phyloP scores from a whole-genome alignment of 805 yeast genomes.

The Wickerhamiella cacticola region DNA sequence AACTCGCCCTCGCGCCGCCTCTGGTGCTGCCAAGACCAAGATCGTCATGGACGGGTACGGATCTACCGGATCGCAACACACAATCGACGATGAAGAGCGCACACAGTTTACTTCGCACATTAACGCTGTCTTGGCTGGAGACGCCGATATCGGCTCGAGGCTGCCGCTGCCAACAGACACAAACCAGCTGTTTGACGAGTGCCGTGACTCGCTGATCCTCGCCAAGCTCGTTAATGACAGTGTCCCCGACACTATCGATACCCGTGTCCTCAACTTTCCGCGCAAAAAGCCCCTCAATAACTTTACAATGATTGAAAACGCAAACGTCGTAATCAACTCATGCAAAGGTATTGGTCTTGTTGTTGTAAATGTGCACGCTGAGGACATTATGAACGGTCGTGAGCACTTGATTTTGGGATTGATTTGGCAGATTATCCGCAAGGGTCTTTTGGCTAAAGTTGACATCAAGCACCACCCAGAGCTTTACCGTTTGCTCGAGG shows the following conservation, averaged over 20 bases:
- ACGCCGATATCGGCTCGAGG: conserved; percentile 67
- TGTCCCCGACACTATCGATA: conserved; percentile 96
- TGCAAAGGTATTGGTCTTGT: conserved; percentile 99
- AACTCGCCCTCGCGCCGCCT: conserved; percentile 28
- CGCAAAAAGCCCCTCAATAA: conserved; percentile 76
- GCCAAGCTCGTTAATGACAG: conserved; percentile 93
- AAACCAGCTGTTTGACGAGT: conserved; percentile 92
- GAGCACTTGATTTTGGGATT: conserved; percentile 91
- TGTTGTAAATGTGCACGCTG: conserved; percentile 95
- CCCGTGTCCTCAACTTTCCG: conserved; percentile 88
- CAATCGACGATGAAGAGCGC: conserved; percentile 94
- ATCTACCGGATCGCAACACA: conserved; percentile 89
- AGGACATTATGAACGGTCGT: conserved; percentile 91
- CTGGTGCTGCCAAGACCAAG: conserved; percentile 29
- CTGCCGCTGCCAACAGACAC: conserved; percentile 88
- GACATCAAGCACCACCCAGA: conserved; percentile 96
- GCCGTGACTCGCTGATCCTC: conserved; percentile 85
- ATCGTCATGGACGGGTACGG: conserved; percentile 68
- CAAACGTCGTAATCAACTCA: conserved; percentile 93
- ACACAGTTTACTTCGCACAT: conserved; percentile 92
- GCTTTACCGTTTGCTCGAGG: conserved; percentile 83
- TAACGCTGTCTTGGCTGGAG: conserved; percentile 83
- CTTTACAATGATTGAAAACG: conserved; percentile 93
- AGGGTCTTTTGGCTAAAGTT: conserved; percentile 87
- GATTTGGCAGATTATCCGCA: conserved; percentile 96